Evolutionary conservation across 192 early-diverging fungal genomes (phyloP), one percentile per base, ranked within the genome.

Genomic region (Phlyctochytrium planicorne): DNA sequence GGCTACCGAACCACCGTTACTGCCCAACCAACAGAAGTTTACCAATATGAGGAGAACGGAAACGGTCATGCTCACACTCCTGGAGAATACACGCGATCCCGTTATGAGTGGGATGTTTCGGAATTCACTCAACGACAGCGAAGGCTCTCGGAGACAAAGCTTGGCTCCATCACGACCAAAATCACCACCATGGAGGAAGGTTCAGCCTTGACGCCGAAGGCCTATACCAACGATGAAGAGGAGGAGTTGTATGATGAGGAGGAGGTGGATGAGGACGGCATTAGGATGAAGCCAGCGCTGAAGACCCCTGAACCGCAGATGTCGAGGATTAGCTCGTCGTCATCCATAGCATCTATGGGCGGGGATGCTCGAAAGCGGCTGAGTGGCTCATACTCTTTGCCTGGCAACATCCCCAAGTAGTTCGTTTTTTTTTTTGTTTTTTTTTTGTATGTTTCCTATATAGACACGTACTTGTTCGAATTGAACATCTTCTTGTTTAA

Each of bases 211-310:
- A 57, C 16, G 20, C 27, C 55, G 55, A 14, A 12, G 20, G 55
- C 6, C 55, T 29, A 57, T 25, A 12, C 10, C 14, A 27, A 25
- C 55, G 55, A 57, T 12, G 55, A 57, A 4, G 20, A 29, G 10
- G 55, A 57, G 55, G 55, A 57, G 12, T 10, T 14, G 55, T 29
- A 24, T 6, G 27, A 25, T 6, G 55, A 57, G 55, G 55, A 57
- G 14, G 55, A 57, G 55, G 55, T 57, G 20, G 55, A 57, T 25
- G 55, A 57, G 55, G 55, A 57, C 4, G 55, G 55, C 20, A 10
- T 57, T 12, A 14, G 55, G 20, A 4, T 57, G 20, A 57, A 29
- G 55, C 55, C 55, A 6, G 55, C 27, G 55, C 55, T 57, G 20
- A 57, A 57, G 55, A 25, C 25, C 6, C 40, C 40, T 10, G 27